Conservation (phyloP, 140 eudicot species). For the Erigeron philadelphicus region DNA sequence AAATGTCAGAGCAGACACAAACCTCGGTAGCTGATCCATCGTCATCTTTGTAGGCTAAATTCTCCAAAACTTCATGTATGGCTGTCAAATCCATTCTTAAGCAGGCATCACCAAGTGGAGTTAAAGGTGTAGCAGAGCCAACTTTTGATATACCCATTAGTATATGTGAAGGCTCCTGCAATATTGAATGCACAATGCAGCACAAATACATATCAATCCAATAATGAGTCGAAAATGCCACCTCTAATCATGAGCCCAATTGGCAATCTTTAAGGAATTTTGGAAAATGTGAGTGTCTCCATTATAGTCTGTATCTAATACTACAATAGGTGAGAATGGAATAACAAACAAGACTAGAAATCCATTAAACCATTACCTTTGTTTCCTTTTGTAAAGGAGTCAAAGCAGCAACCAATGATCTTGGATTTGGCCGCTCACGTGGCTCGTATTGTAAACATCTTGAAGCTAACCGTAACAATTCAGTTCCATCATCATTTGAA, state of each 20-base stretch:
- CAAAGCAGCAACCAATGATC: slow-evolving; percentile 66
- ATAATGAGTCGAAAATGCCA: not conserved
- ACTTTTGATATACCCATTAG: slow-evolving; percentile 64
- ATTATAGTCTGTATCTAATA: not conserved
- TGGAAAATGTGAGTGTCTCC: slow-evolving; percentile 8
- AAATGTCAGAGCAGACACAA: slow-evolving; percentile 29
- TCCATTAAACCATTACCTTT: slow-evolving; percentile 36
- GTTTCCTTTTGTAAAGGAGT: slow-evolving; percentile 84
- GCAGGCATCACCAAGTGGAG: slow-evolving; percentile 82
- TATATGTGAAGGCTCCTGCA: slow-evolving; percentile 65
- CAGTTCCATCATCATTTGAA: slow-evolving; percentile 75
- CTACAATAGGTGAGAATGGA: not conserved
- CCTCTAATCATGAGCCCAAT: not conserved
- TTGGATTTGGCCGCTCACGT: slow-evolving; percentile 86
- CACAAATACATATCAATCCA: not conserved
- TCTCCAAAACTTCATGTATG: slow-evolving; percentile 72
- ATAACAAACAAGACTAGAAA: not conserved
- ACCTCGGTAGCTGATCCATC: slow-evolving; percentile 90
- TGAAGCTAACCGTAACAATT: slow-evolving; percentile 79
- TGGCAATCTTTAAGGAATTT: not conserved
- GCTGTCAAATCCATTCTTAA: slow-evolving; percentile 75
- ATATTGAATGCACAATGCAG: not conserved
- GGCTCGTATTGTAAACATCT: slow-evolving; percentile 90
- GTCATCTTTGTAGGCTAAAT: slow-evolving; percentile 71
- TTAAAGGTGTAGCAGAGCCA: slow-evolving; percentile 34